A percentile compares a stretch with the other conserved stretches of the same genome.
Evolutionary conservation across 1,139 yeast genomes (phyloP).

Genomic region (Nadsonia commutata): DNA sequence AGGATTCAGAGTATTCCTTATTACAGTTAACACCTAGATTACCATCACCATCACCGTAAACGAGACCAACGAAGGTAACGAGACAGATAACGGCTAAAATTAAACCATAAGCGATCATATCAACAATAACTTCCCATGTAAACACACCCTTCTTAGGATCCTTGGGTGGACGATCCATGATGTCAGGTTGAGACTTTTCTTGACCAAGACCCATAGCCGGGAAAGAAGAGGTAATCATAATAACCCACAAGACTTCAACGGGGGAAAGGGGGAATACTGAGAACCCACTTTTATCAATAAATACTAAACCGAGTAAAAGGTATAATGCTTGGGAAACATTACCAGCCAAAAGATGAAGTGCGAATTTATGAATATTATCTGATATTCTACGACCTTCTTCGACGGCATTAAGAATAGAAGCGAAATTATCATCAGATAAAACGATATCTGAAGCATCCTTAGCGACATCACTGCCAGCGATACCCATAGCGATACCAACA

Average conservation of each 20-base stretch:
- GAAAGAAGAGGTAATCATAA: constrained; percentile 65
- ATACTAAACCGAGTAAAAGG: constrained; percentile 57
- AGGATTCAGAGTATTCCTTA: constrained; percentile 29
- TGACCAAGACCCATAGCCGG: constrained; percentile 84
- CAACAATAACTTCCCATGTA: constrained; percentile 55
- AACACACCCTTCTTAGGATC: constrained; percentile 44
- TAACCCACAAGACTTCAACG: constrained; percentile 68
- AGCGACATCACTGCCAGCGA: constrained; percentile 70
- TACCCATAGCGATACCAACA: constrained; percentile 82
- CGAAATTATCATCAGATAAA: constrained; percentile 61
- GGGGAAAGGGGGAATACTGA: constrained; percentile 72
- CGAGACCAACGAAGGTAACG: constrained; percentile 47
- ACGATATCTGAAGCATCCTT: constrained; percentile 70
- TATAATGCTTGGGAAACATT: constrained; percentile 68
- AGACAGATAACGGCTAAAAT: constrained; percentile 65
- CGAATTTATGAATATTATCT: constrained; percentile 67
- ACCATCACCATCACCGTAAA: constrained; percentile 50
- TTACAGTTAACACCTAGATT: constrained; percentile 57
- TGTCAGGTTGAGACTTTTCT: constrained; percentile 51
- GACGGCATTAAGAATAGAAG: constrained; percentile 61
- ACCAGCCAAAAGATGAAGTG: constrained; percentile 62
- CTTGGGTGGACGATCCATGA: constrained; percentile 52
- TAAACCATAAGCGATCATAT: constrained; percentile 62
- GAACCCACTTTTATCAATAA: constrained; percentile 40
- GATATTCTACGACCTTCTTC: constrained; percentile 80